Percentiles rank a stretch among this genome's conserved stretches.
phyloP scores from a whole-genome alignment of 1,284 basidiomycete species.

The Binderoboletus segoi region DNA sequence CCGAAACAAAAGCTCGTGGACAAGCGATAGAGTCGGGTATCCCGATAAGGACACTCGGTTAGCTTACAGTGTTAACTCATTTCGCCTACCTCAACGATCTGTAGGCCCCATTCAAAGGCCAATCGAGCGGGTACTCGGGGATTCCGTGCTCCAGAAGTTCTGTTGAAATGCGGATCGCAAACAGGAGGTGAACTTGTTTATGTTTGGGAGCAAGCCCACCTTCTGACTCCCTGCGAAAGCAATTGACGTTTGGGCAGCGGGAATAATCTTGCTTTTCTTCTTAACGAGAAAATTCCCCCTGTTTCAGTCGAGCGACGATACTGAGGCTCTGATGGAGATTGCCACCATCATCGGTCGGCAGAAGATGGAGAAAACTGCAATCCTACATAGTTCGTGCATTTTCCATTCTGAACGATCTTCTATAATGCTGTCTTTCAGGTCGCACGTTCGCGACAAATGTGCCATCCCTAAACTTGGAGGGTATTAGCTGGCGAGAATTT shows the following conservation, averaged over 20 bases:
- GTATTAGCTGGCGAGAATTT: conserved; percentile 71
- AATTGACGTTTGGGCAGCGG: conserved; percentile 96
- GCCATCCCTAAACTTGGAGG: conserved; percentile 68
- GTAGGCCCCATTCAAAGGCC: conserved; percentile 85
- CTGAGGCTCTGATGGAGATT: conserved; percentile 95
- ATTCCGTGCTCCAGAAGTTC: conserved; percentile 95
- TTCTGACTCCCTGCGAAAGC: conserved; percentile 50
- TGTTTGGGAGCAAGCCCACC: conserved; percentile 2
- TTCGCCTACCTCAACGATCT: conserved; percentile 10
- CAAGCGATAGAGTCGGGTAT: conserved; percentile 74
- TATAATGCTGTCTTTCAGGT: conserved; percentile 49
- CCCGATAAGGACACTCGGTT: conserved; percentile 69
- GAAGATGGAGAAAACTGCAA: conserved; percentile 85
- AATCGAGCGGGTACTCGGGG: conserved; percentile 97
- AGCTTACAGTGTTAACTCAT: conserved; percentile 12
- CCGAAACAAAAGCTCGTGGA: conserved; percentile 52
- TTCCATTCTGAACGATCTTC: conserved; percentile 7
- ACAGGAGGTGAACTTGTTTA: conserved; percentile 68
- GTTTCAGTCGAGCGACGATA: conserved; percentile 94
- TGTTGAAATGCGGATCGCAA: conserved; percentile 95
- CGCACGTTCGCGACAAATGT: conserved; percentile 87
- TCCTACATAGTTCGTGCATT: conserved; percentile 79
- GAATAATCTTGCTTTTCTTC: conserved; percentile 92
- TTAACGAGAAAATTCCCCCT: conserved; percentile 92
- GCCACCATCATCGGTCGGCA: conserved; percentile 84